Conservation (phyloP, 257 asterid genomes). For the Craterostigma plantagineum region DNA sequence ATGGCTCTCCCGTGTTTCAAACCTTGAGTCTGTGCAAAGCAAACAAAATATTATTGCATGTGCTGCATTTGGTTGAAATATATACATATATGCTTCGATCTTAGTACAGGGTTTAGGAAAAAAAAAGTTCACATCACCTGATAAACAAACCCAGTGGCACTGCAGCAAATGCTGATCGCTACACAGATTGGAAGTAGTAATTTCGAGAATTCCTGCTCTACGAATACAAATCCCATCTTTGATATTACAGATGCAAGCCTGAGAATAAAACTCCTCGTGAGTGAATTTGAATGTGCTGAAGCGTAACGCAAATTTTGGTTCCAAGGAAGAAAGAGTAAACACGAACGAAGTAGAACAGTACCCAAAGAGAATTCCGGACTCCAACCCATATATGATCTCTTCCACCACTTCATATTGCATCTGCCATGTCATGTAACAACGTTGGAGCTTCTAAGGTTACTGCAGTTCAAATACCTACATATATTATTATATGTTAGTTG, state of each 20-base stretch:
- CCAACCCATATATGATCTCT: conserved; percentile 86
- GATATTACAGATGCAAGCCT: conserved; percentile 89
- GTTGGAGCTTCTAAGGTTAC: background rate
- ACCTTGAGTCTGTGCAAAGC: conserved; percentile 53
- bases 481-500: conserved; percentile 7
- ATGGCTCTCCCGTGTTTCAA: conserved; percentile 98
- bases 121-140: conserved; percentile 35
- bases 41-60: background rate
- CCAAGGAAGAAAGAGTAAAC: conserved; percentile 2
- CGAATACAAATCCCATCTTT: conserved; percentile 80
- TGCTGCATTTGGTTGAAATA: background rate
- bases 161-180: conserved; percentile 64
- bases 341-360: conserved; percentile 12
- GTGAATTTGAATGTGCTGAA: background rate
- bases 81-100: background rate
- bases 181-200: conserved; percentile 64
- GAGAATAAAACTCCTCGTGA: conserved; percentile 16
- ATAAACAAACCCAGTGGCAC: conserved; percentile 76
- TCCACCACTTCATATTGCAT: conserved; percentile 94
- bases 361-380: conserved; percentile 97
- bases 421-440: conserved; percentile 24
- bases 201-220: conserved; percentile 85
- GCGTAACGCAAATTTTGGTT: background rate
- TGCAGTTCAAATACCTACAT: background rate
- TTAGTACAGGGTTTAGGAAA: too few relatives aligned